Evolutionary conservation across 345 rosid genomes (phyloP), one percentile per base, ranked within the genome.

Genomic region (Abelmoschus esculentus): DNA sequence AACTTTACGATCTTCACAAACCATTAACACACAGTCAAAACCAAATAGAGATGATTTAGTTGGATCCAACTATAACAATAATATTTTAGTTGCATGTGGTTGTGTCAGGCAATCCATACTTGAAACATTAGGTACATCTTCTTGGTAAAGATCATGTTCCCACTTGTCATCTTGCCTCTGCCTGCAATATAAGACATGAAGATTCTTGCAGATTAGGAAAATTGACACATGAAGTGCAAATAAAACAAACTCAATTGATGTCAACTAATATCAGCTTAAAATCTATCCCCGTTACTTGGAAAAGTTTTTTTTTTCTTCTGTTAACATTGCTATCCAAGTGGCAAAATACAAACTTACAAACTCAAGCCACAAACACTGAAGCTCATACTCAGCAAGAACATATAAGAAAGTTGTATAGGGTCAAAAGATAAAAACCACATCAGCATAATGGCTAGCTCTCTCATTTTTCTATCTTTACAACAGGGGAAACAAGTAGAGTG

Each of bases 121-220:
- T 84, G 97, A 85, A 73, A 76, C 77, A 59, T 74, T 84, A 56
- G 84, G 84, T 72, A 70, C 86, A 65, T 81, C 78, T 58, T 76
- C 75, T 11, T 70, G 57, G 75, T 74, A 92, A 76, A 96, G 97
- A 85, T 96, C 99, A 75, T 96, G 99, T 83, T 92, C 95, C 99
- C 99, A 96, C 79, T 85, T 96, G 78, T 96, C 98, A 73, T 87
- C 93, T 73, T 86, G 92, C 86, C 99, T 85, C 82, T 85, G 92
- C 79, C 98, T 96, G 92, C 80, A 83, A 78, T 74, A 75, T 13
- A 68, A 29, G n/a, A 17, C 55, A 69, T n/a, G 29, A 71, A 64
- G 28, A 19, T 29, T 19, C n/a, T 65, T 13, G 29, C 13, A 34
- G 46, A 64, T 65, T 22, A 72, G 53, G 52, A 71, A 36, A 14